phyloP scores from a whole-genome alignment of 805 yeast species.

The Clavispora carvajalis region DNA sequence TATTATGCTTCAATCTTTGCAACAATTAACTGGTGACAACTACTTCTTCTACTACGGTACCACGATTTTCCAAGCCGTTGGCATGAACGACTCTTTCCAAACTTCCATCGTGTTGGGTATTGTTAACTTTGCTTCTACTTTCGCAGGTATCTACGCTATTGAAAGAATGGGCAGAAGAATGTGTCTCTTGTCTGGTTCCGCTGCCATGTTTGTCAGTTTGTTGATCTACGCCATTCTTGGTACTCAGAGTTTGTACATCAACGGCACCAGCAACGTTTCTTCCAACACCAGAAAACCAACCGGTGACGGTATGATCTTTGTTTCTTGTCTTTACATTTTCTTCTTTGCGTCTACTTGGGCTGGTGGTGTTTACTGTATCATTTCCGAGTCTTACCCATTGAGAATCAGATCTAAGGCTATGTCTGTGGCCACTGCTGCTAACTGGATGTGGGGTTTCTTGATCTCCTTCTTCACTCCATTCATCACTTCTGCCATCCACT shows the following conservation, averaged over 20 bases:
- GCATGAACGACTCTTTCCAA: constrained; percentile 48
- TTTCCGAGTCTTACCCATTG: constrained; percentile 64
- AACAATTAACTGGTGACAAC: constrained; percentile 55
- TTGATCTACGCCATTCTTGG: constrained; percentile 59
- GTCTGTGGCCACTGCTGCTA: constrained; percentile 60
- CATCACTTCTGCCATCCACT: constrained; percentile 56
- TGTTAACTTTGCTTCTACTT: constrained; percentile 52
- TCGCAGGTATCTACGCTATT: constrained; percentile 45
- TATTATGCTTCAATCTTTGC: constrained; percentile 42
- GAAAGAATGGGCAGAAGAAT: constrained; percentile 52
- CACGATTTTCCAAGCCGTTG: constrained; percentile 48
- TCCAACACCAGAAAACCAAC: constrained; percentile 40
- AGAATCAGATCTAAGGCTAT: constrained; percentile 59
- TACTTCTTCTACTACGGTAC: constrained; percentile 61
- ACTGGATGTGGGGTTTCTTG: constrained; percentile 61
- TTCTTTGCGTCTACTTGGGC: constrained; percentile 77
- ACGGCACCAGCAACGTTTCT: constrained; percentile 24
- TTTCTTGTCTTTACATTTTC: constrained; percentile 60
- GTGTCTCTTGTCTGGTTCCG: constrained; percentile 46
- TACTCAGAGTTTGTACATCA: constrained; percentile 39
- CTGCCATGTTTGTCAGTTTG: constrained; percentile 52
- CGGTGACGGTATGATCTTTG: constrained; percentile 58
- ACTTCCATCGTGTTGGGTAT: constrained; percentile 52
- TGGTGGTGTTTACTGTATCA: constrained; percentile 61
- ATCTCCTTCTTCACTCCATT: constrained; percentile 66